A percentile compares a stretch with the other conserved stretches of the same genome.
Conservation (phyloP, 768 basidiomycete genomes). For the Podaxis carcinomalis region DNA sequence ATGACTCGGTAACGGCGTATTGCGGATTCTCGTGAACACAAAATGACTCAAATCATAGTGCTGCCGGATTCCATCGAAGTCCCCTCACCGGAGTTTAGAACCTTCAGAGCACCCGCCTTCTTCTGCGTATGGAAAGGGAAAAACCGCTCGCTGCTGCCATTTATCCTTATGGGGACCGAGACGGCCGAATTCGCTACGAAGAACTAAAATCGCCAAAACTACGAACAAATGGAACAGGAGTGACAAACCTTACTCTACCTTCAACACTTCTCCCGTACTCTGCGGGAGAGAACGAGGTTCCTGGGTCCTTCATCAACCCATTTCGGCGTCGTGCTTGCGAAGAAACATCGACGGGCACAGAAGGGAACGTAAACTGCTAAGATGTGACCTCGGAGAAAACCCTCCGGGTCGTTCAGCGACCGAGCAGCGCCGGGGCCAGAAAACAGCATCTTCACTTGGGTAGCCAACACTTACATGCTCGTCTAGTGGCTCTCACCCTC, state of each 20-base stretch:
- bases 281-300: background rate
- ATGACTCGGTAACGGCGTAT: background rate
- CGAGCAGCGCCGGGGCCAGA: background rate
- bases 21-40: background rate
- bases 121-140: slow-evolving; percentile 39
- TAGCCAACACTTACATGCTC: background rate
- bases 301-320: background rate
- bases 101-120: slow-evolving; percentile 31
- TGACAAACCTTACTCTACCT: background rate
- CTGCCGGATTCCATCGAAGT: slow-evolving; percentile 1
- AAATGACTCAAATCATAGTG: background rate
- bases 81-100: background rate
- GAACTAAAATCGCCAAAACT: background rate
- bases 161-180: background rate
- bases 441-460: background rate
- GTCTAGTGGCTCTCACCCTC: background rate
- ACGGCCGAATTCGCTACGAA: background rate
- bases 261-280: background rate
- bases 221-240: background rate
- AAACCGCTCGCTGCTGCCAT: slow-evolving; percentile 17
- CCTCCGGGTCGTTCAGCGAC: no score
- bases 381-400: background rate
- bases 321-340: background rate
- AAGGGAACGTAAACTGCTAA: background rate
- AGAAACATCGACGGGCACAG: background rate